Percentiles rank a stretch among this genome's conserved stretches.
phyloP scores from a whole-genome alignment of 306 rosid genomes.

The Elaeagnus macrophylla region DNA sequence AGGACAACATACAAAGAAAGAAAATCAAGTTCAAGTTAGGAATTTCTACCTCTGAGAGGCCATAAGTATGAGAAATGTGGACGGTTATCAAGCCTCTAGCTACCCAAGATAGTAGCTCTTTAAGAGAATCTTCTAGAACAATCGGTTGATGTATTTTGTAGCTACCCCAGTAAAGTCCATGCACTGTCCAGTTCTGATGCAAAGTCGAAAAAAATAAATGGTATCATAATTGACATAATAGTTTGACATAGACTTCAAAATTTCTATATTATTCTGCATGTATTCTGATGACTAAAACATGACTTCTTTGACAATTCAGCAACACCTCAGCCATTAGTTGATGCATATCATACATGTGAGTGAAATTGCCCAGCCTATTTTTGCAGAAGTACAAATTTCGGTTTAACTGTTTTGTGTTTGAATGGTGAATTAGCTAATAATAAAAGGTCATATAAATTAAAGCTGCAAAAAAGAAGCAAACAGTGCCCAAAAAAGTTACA shows the following conservation, averaged over 20 bases:
- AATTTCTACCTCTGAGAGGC: constrained; percentile 61
- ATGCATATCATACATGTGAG: too few relatives aligned
- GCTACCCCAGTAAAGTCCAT: constrained; percentile 98
- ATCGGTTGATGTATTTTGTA: constrained; percentile 54
- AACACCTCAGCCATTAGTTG: too few relatives aligned
- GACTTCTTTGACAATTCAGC: too few relatives aligned
- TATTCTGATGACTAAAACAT: too few relatives aligned
- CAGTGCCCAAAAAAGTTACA: too few relatives aligned
- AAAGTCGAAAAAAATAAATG: constrained; percentile 13
- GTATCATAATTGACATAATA: constrained; percentile 3
- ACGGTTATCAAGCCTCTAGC: constrained; percentile 62
- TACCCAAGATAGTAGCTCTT: constrained; percentile 72
- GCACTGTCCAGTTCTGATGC: constrained; percentile 92
- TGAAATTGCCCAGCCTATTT: too few relatives aligned
- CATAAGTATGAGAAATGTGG: constrained; percentile 68
- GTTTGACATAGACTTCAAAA: neutral
- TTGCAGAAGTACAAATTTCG: too few relatives aligned
- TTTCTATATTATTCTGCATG: too few relatives aligned
- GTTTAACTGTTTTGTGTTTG: too few relatives aligned
- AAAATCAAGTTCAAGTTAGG: constrained; percentile 2
- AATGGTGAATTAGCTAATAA: too few relatives aligned
- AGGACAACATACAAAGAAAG: neutral
- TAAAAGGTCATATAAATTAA: too few relatives aligned
- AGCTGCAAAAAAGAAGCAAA: too few relatives aligned
- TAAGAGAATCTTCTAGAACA: constrained; percentile 74